Conservation (phyloP, 306 rosid species). For the Quercus alba region DNA sequence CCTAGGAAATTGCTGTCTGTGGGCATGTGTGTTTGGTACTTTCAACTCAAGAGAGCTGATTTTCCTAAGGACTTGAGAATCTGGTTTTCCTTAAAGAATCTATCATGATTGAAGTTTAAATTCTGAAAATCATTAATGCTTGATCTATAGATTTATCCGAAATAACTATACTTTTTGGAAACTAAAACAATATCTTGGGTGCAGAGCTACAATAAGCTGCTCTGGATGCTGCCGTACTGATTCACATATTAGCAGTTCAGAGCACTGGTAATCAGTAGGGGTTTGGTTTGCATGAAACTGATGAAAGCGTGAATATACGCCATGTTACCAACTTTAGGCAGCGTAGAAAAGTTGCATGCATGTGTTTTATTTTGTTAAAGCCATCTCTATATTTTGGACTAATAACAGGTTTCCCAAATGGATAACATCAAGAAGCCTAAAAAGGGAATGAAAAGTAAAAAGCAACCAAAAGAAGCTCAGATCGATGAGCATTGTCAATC, state of each 20-base stretch:
- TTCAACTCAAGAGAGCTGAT: neutral
- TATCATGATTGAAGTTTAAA: neutral
- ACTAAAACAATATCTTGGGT: conserved; percentile 13
- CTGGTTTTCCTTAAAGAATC: too few relatives aligned
- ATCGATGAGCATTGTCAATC: conserved; percentile 14
- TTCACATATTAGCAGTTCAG: conserved; percentile 43
- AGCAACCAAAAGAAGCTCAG: conserved; percentile 15
- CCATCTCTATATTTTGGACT: conserved; percentile 10
- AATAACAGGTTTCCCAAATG: conserved; percentile 47
- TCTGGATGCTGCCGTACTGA: conserved; percentile 81
- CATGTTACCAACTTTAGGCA: too few relatives aligned
- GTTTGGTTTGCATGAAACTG: too few relatives aligned
- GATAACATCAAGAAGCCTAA: conserved; percentile 51
- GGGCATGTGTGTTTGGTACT: neutral
- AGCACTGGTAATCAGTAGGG: too few relatives aligned
- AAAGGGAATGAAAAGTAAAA: conserved; percentile 20
- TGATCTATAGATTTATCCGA: neutral
- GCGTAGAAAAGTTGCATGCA: too few relatives aligned
- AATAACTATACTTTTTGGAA: neutral
- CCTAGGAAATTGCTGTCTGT: too few relatives aligned
- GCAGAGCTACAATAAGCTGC: conserved; percentile 93
- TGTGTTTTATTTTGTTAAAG: neutral
- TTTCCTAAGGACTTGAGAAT: neutral
- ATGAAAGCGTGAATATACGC: too few relatives aligned
- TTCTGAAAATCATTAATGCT: neutral